A percentile compares a stretch with the other conserved stretches of the same genome.
These are phyloP conservation scores for Wakefieldia striispora DNA, from an alignment of 768 basidiomycete species.

Conservation along the genomic window DNA sequence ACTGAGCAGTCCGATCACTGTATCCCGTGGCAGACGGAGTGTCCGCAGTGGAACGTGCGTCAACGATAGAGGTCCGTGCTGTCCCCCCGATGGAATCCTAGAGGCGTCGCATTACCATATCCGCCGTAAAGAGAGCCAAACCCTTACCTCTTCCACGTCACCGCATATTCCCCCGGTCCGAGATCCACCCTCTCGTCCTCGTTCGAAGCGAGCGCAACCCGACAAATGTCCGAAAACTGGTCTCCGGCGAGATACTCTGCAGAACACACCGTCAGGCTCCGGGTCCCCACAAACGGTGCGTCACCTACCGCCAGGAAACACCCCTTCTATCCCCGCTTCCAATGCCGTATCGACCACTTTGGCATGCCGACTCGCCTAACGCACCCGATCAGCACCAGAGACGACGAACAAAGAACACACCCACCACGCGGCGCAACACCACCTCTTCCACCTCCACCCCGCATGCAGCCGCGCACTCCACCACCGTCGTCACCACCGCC, in stretches of 20 bases:
- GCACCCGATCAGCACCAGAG: not conserved
- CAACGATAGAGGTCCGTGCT: constrained; percentile 43
- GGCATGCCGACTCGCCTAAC: constrained; percentile 43
- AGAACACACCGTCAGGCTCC: not conserved
- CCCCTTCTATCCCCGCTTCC: constrained; percentile 41
- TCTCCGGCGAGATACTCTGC: constrained; percentile 67
- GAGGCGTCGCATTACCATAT: not conserved
- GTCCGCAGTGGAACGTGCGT: constrained; percentile 59
- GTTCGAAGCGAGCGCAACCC: constrained; percentile 44
- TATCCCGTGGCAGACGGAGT: constrained; percentile 56
- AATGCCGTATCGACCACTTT: constrained; percentile 53
- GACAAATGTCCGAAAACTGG: constrained; percentile 55
- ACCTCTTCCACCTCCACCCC: constrained; percentile 52
- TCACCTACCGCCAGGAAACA: constrained; percentile 43
- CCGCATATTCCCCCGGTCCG: constrained; percentile 56
- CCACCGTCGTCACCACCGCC: constrained; percentile 50
- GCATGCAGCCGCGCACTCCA: constrained; percentile 58
- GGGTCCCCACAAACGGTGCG: not conserved
- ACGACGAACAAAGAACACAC: constrained; percentile 7
- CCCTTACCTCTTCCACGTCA: constrained; percentile 64
- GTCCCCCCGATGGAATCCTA: constrained; percentile 48
- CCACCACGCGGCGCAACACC: constrained; percentile 47
- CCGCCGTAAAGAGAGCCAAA: not conserved
- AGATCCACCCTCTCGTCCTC: constrained; percentile 40
- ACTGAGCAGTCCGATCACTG: too few relatives aligned